Conservation (phyloP, 2,329 filamentous ascomycete species). For the Didymella pomorum region DNA sequence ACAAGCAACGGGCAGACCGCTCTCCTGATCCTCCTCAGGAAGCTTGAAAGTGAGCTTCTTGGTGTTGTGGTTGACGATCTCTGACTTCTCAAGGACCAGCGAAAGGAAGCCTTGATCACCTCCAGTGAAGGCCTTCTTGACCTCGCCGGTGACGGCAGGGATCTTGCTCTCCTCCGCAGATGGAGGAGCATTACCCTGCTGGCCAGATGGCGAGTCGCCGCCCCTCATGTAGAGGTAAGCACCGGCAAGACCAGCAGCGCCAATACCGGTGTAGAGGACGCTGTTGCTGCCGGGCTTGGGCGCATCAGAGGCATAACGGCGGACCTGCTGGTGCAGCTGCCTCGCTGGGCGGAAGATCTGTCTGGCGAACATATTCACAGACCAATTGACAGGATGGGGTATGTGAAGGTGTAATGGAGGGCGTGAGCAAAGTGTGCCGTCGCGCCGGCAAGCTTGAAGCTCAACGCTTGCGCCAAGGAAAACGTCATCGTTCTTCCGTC, state of each 20-base stretch:
- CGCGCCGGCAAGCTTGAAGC: conserved; percentile 13
- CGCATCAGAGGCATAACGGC: conserved; percentile 74
- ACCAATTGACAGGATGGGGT: conserved; percentile 36
- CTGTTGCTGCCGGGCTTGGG: conserved; percentile 60
- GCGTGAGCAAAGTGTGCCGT: conserved; percentile 16
- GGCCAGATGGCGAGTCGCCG: conserved; percentile 36
- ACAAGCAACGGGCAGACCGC: conserved; percentile 75
- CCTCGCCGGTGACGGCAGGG: conserved; percentile 51
- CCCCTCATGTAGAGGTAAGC: conserved; percentile 58
- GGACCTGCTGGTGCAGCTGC: conserved; percentile 64
- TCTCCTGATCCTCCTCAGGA: conserved; percentile 82
- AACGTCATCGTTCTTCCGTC: conserved; percentile 19
- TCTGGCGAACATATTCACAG: conserved; percentile 53
- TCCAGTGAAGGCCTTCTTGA: conserved; percentile 72
- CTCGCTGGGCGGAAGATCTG: conserved; percentile 54
- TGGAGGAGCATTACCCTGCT: conserved; percentile 36
- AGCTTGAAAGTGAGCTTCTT: conserved; percentile 91
- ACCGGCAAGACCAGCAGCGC: conserved; percentile 65
- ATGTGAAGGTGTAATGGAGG: conserved; percentile 15
- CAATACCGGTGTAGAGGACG: conserved; percentile 67
- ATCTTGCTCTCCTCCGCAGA: conserved; percentile 50
- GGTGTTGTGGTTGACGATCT: conserved; percentile 90
- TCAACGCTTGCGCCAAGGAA: conserved; percentile 19
- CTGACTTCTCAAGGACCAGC: conserved; percentile 79
- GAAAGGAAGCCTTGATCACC: conserved; percentile 90